Base-by-base conservation (phyloP, 1,284 basidiomycete species). In the Phlebopus sp. region DNA sequence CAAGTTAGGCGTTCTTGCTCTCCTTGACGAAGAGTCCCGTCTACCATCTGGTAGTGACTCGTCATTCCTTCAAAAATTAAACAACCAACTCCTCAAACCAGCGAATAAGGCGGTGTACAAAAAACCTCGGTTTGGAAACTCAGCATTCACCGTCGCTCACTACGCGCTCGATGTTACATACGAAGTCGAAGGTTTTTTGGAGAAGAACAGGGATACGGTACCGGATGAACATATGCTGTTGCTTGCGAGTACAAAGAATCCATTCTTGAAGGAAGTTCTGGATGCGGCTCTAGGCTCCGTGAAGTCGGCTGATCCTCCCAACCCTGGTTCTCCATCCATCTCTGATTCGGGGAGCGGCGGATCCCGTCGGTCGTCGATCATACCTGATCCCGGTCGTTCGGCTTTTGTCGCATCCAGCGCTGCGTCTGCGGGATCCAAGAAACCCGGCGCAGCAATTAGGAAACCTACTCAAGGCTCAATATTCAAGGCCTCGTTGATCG, bases 141-240 rank as follows among this genome's bases (percentile, higher is more conserved):
- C 92, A 35, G 87, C 95, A 0, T 99, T 99, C 72, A 99, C 96
- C 1, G 95, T 99, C 59, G 90, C 95, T 7, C 97, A 99, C 67
- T 99, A 99, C 67, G 97, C 97, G 6, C 77, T 95, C 58, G 95
- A 99, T 67, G 97, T 99, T 51, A 97, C 94, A 1, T 99, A 99
- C 69, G 95, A 98, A 63, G 93, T 90, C 6, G 96, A 98, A 54
- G 95, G 97, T 14, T 99, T 99, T 71, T 76, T 99, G 66, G 97
- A 99, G 71, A 99, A 99, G 78, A 99, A 99, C 66, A 79, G 95
- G 46, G 97, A 99, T 69, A 97, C 97, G 1, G 97, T 99, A 2
- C 97, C 97, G 0, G 97, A 99, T 60, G 97, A 99, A 64, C 96
- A 97, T 48, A 90, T 99, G 77, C 74, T 82, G 6, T 75, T 99